Conservation (phyloP, 176 grass and related monocot species). For the Carex pumila region DNA sequence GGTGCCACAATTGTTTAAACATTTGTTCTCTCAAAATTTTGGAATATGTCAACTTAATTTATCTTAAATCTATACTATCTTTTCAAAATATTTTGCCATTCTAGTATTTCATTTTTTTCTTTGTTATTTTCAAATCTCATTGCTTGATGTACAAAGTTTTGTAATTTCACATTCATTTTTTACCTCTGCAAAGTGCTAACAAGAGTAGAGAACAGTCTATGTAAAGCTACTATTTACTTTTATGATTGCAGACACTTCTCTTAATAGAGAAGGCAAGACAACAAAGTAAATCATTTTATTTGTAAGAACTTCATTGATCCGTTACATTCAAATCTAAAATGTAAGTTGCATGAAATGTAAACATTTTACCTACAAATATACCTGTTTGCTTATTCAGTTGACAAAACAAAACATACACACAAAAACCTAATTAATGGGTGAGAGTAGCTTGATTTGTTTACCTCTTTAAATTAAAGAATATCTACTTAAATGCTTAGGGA, state of each 20-base stretch:
- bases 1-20: neutral
- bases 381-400: neutral
- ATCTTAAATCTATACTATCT: neutral
- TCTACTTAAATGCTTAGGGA: neutral
- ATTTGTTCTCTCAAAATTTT: neutral
- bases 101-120: neutral
- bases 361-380: neutral
- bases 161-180: neutral
- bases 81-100: neutral
- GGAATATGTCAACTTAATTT: neutral
- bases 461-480: neutral
- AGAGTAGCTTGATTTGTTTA: neutral
- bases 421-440: neutral
- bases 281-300: slow-evolving; percentile 5
- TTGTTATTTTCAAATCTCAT: neutral
- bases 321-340: neutral
- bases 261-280: neutral
- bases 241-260: neutral
- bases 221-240: slow-evolving; percentile 1
- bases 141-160: neutral
- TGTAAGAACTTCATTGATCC: neutral
- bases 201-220: neutral
- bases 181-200: neutral
- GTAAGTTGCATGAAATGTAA: neutral
- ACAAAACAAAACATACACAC: neutral